phyloP scores from a whole-genome alignment of 768 basidiomycete species.

The Favolaschia claudopus region DNA sequence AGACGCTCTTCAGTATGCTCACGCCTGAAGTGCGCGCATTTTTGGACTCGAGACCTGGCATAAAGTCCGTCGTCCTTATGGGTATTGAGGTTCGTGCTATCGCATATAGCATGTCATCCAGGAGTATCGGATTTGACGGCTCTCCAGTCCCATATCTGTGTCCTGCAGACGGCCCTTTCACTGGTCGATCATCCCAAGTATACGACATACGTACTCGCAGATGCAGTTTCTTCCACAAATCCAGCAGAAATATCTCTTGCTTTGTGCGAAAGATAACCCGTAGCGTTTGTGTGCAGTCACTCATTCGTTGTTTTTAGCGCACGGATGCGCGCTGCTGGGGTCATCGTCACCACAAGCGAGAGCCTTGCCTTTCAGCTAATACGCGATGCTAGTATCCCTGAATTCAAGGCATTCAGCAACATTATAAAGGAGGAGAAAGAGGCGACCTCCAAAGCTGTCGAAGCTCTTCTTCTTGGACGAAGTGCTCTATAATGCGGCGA shows the following conservation, averaged over 20 bases:
- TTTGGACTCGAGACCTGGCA: conserved; percentile 53
- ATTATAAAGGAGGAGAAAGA: conserved; percentile 84
- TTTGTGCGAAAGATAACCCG: conserved; percentile 44
- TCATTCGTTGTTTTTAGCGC: conserved; percentile 2
- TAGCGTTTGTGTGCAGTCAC: neutral
- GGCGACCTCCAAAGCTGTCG: conserved; percentile 54
- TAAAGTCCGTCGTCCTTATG: conserved; percentile 75
- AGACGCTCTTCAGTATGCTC: conserved; percentile 88
- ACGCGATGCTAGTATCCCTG: conserved; percentile 65
- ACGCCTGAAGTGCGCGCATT: conserved; percentile 67
- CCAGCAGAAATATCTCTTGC: conserved; percentile 82
- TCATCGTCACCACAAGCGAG: conserved; percentile 81
- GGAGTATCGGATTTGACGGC: neutral
- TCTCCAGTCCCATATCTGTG: conserved; percentile 86
- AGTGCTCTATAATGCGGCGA: conserved; percentile 35
- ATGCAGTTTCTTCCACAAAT: conserved; percentile 86
- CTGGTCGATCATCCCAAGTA: conserved; percentile 52
- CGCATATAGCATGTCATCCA: neutral
- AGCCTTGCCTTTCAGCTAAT: conserved; percentile 82
- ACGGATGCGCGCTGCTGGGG: conserved; percentile 76
- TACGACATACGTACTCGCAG: conserved; percentile 75
- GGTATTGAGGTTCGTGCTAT: conserved; percentile 80
- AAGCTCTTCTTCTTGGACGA: conserved; percentile 35
- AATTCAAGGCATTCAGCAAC: conserved; percentile 76
- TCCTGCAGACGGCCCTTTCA: conserved; percentile 83